phyloP scores from a whole-genome alignment of 2,329 filamentous ascomycete species.

The Zymoseptoria passerinii region DNA sequence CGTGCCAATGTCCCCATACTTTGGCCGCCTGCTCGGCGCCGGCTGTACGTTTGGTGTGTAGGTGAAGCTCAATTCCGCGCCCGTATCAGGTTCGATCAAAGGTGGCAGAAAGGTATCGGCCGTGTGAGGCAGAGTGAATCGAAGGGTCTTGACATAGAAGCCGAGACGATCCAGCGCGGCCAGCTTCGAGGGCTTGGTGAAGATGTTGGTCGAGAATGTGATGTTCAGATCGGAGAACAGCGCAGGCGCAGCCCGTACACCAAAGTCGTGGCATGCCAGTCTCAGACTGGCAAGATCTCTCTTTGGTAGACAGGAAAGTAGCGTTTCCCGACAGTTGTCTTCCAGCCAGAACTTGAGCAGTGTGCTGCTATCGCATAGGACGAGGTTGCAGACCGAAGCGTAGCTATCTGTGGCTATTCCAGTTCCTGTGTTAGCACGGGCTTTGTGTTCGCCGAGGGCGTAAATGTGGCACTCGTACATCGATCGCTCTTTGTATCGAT shows the following conservation, averaged over 20 bases:
- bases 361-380: constrained; percentile 40
- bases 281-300: constrained; percentile 46
- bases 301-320: constrained; percentile 35
- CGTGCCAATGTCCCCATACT: constrained; percentile 71
- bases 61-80: constrained; percentile 69
- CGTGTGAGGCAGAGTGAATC: constrained; percentile 68
- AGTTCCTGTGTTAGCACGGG: constrained; percentile 15
- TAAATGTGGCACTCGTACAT: constrained; percentile 23
- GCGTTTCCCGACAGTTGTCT: constrained; percentile 38
- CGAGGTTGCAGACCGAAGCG: constrained; percentile 42
- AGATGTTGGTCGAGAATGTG: constrained; percentile 65
- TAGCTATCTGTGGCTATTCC: constrained; percentile 36
- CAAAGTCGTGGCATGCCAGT: constrained; percentile 61
- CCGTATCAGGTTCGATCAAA: constrained; percentile 68
- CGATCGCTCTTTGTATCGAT: constrained; percentile 38
- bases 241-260: constrained; percentile 58
- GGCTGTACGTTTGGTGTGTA: constrained; percentile 63
- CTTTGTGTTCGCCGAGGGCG: not conserved
- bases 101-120: constrained; percentile 75
- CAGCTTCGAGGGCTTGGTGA: constrained; percentile 65
- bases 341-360: constrained; percentile 45
- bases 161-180: constrained; percentile 70
- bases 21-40: constrained; percentile 54
- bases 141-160: constrained; percentile 67
- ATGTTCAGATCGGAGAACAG: constrained; percentile 62